These are phyloP conservation scores for Acer saccharum DNA, from an alignment of 345 rosid species.

Conservation along the genomic window DNA sequence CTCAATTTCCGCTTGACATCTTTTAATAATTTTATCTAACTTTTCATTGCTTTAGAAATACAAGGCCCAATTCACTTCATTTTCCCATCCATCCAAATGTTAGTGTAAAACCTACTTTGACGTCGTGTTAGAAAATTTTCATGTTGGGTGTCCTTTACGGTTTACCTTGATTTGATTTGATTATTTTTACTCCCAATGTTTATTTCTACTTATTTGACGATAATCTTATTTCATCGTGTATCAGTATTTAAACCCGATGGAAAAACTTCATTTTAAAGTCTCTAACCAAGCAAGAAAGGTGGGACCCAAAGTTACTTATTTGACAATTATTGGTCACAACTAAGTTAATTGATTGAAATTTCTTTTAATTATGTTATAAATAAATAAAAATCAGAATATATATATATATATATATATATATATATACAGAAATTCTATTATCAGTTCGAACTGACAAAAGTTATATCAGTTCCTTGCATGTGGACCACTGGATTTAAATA, in stretches of 20 bases:
- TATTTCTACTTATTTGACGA: not conserved
- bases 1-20: not conserved
- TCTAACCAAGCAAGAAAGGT: no score
- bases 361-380: no score
- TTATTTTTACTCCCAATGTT: not conserved
- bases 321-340: not conserved
- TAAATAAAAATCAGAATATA: not conserved
- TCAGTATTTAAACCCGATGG: no score
- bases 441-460: no score
- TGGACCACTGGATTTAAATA: no score
- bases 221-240: no score
- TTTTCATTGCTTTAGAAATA: not conserved
- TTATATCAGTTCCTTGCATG: no score
- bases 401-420: not conserved
- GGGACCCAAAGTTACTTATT: not conserved
- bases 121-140: not conserved
- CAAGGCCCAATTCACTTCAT: not conserved
- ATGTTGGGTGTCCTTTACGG: constrained; percentile 6
- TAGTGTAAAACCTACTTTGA: not conserved
- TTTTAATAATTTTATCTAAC: not conserved
- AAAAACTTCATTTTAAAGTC: no score
- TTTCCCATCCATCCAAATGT: no score
- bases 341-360: no score
- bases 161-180: not conserved
- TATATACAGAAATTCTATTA: no score